Percentiles rank a stretch among this genome's conserved stretches.
These are phyloP conservation scores for Talaromyces wortmannii DNA, from an alignment of 495 filamentous ascomycete species.

Conservation along the genomic window DNA sequence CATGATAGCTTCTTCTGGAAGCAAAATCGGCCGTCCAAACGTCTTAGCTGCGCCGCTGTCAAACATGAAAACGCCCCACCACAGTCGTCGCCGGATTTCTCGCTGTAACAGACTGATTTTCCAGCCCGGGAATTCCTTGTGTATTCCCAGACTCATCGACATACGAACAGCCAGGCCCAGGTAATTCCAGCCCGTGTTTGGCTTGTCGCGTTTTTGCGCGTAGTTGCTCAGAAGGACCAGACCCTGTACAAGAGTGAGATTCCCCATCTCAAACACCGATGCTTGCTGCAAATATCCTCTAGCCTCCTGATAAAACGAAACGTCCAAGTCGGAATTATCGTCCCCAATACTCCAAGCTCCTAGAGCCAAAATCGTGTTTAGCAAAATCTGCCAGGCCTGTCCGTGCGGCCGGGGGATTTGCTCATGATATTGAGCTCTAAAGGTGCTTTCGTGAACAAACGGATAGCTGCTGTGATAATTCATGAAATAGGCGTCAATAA, in stretches of 20 bases:
- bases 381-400: constrained; percentile 44
- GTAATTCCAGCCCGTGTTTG: constrained; percentile 51
- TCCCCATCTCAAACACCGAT: constrained; percentile 44
- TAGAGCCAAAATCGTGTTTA: constrained; percentile 44
- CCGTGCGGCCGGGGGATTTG: constrained; percentile 40
- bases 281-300: constrained; percentile 31
- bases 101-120: constrained; percentile 43
- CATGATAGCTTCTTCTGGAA: constrained; percentile 40
- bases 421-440: constrained; percentile 47
- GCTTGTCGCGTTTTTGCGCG: constrained; percentile 49
- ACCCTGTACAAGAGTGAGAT: constrained; percentile 44
- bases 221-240: constrained; percentile 46
- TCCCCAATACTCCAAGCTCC: constrained; percentile 47
- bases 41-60: constrained; percentile 42
- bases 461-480: constrained; percentile 49
- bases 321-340: constrained; percentile 40
- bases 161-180: constrained; percentile 43
- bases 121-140: constrained; percentile 50
- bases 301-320: constrained; percentile 41
- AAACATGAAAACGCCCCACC: constrained; percentile 44
- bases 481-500: constrained; percentile 46
- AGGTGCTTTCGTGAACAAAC: constrained; percentile 47
- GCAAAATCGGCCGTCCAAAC: constrained; percentile 38
- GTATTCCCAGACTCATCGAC: constrained; percentile 47
- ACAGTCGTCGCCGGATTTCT: constrained; percentile 36